phyloP scores from a whole-genome alignment of 176 grass and related monocot species.

The Avena sativa region DNA sequence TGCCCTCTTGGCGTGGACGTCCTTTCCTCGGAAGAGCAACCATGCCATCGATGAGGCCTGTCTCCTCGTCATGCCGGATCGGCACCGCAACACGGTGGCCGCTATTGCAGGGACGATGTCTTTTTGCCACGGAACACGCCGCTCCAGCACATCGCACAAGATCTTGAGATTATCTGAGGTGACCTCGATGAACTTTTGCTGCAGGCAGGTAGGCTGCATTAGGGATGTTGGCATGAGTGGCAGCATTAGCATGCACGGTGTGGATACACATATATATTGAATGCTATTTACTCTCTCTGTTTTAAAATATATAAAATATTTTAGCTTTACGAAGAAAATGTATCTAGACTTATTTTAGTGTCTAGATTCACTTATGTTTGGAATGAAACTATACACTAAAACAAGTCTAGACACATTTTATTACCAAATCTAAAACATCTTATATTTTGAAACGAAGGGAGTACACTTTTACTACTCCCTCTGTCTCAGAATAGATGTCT shows the following conservation, averaged over 20 bases:
- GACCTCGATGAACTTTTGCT: slow-evolving; percentile 63
- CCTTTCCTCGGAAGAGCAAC: slow-evolving; percentile 71
- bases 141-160: slow-evolving; percentile 58
- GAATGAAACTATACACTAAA: too few species aligned
- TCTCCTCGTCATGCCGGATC: slow-evolving; percentile 59
- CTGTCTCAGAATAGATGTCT: too few species aligned
- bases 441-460: too few species aligned
- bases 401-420: too few species aligned
- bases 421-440: too few species aligned
- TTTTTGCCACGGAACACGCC: slow-evolving; percentile 51
- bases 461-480: too few species aligned
- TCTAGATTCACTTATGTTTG: too few species aligned
- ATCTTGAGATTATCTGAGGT: slow-evolving; percentile 75
- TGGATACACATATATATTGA: neutral
- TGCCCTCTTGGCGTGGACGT: slow-evolving; percentile 52
- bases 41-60: slow-evolving; percentile 44
- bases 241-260: neutral
- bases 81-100: slow-evolving; percentile 61
- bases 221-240: neutral
- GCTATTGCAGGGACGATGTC: slow-evolving; percentile 56
- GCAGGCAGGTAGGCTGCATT: slow-evolving; percentile 1
- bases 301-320: too few species aligned
- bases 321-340: too few species aligned
- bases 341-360: too few species aligned
- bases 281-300: neutral